Base-by-base conservation (phyloP, 306 rosid genomes). In the Cotoneaster glaucophyllus region DNA sequence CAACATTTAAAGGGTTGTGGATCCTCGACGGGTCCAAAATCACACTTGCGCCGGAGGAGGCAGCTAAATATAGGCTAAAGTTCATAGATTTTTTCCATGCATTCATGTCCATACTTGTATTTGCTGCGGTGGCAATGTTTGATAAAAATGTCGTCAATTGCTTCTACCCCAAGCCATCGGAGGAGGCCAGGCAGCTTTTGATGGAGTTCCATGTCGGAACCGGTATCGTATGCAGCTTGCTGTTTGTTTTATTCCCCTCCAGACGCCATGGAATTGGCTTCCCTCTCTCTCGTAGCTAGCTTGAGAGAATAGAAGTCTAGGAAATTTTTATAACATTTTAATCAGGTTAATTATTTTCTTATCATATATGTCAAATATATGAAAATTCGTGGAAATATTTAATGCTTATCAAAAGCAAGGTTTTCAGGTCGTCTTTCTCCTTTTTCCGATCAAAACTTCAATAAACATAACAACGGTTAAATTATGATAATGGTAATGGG, bases 191-290 rank as follows among this genome's bases (percentile, higher is more conserved):
- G 73, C 93, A 91, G 78, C 67, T 93, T 64, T 78, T 91, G 62
- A 86, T 87, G 31, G 76, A 71, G n/a, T 59, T 91, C 74, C 98
- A 97, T 3, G 88, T 91, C 32, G 97, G 87, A 6, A 80, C 88
- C 37, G 96, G 93, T 19, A 84, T 87, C 18, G 67, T 87, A 3
- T 79, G 91, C 48, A 81, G 97, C 76, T 75, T 85, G 76, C 77
- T 91, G 59, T 88, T 91, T 68, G 77, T 91, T 82, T 68, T 65
- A 10, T 90, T 90, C 56, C 98, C 98, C 22, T 70, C 87, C 17
- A 64, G 74, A 25, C 87, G 98, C 56, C 96, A 91, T 76, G 98
- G 96, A 53, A 86, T 93, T 82, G 98, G 97, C 72, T 91, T 91
- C 78, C 94, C 76, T 79, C 83, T 72, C 88, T 93, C 91, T 68